Base-by-base conservation (phyloP, 306 rosid genomes). In the Crataegus laevigata region DNA sequence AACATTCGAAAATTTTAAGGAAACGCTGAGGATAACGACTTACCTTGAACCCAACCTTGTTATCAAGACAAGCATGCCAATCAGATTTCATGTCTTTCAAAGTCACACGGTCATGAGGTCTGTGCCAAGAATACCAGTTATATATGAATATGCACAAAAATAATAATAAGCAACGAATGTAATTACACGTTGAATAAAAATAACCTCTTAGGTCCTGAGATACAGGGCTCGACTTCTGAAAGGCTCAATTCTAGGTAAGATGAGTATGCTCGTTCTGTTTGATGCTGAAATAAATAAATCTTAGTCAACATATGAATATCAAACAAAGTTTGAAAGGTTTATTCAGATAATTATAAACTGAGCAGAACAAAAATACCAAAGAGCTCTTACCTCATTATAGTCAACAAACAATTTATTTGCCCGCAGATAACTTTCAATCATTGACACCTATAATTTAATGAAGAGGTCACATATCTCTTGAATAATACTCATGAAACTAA, bases 171-270 rank as follows among this genome's bases (percentile, higher is more conserved):
- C 73, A 30, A 73, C 40, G 8, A 66, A 19, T 22, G 51, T 24
- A 43, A 61, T 66, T 28, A 70, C 29, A 78, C 26, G 30, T 34
- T 64, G n/a, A 52, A 75, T 79, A 75, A 78, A n/a, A 73, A 73
- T 65, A 66, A 92, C 99, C 98, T 92, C 88, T 96, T 96, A 26
- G 99, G 99, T 72, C 99, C 99, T 6, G 98, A 96, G 47, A 96
- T 36, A 78, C 98, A 96, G 65, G 99, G 96, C 69, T 75, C 97
- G 45, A 96, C 99, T 15, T 87, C 92, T 0, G 87, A 73, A 74
- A 96, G 97, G 82, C 89, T 83, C 88, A 96, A 74, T 81, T 90
- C 89, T 19, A 96, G 90, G 85, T 96, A 92, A 19, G 99, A 92
- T 68, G 99, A 92, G 87, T 96, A 96, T 13, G 73, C 99, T 81